phyloP scores from a whole-genome alignment of 2,329 filamentous ascomycete species.

The Pseudocercospora pini-densiflorae region DNA sequence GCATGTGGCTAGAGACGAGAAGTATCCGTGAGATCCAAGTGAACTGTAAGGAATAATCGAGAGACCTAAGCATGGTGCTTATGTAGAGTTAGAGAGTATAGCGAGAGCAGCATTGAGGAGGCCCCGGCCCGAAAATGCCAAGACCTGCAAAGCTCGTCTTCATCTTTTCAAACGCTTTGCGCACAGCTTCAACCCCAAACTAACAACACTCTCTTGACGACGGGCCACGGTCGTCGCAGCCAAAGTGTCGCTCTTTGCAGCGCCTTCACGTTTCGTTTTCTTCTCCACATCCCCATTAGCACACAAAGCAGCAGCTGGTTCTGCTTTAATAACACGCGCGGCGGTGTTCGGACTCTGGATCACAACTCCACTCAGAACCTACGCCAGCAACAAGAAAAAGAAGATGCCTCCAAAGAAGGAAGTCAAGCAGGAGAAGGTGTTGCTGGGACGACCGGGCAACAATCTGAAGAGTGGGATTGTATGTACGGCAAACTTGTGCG shows the following conservation, averaged over 20 bases:
- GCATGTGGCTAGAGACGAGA: neutral
- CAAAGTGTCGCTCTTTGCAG: constrained; percentile 36
- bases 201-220: constrained; percentile 26
- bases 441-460: constrained; percentile 94
- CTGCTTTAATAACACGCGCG: constrained; percentile 36
- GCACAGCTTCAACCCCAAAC: neutral
- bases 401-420: constrained; percentile 97
- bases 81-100: neutral
- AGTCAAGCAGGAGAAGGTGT: constrained; percentile 91
- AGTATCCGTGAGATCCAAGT: neutral
- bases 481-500: constrained; percentile 59
- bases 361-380: constrained; percentile 47
- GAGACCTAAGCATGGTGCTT: neutral
- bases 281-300: constrained; percentile 26
- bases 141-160: neutral
- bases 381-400: constrained; percentile 57
- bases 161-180: neutral
- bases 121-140: neutral
- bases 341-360: constrained; percentile 23
- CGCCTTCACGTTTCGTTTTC: constrained; percentile 33
- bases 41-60: neutral
- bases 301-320: constrained; percentile 38
- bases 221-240: constrained; percentile 38
- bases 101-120: neutral
- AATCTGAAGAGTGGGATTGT: constrained; percentile 98